Evolutionary conservation across 495 filamentous ascomycete genomes (phyloP).

Genomic region (Bathelium albidoporum): DNA sequence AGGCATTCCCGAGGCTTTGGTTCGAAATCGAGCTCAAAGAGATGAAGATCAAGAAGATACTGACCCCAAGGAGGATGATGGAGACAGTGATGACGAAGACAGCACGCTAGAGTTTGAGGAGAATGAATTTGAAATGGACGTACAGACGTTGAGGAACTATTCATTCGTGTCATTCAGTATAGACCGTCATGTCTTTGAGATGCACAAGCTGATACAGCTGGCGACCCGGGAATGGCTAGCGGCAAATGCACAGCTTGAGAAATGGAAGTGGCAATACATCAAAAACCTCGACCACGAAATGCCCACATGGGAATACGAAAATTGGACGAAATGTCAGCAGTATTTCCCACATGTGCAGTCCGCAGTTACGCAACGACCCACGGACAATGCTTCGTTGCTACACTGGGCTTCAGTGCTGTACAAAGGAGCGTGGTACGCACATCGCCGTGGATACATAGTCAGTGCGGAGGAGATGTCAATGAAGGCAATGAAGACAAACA

Average conservation of each 20-base stretch:
- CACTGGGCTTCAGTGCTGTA: constrained; percentile 27
- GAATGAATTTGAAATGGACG: constrained; percentile 35
- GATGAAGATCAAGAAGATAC: background rate
- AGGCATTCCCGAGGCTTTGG: constrained; percentile 25
- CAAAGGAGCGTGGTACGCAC: constrained; percentile 26
- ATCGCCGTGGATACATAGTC: constrained; percentile 14
- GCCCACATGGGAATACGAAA: constrained; percentile 5
- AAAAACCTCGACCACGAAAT: constrained; percentile 19
- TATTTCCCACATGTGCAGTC: constrained; percentile 22
- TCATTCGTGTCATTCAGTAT: constrained; percentile 32
- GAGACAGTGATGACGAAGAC: constrained; percentile 10
- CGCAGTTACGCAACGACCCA: constrained; percentile 3
- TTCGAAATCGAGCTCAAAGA: constrained; percentile 7
- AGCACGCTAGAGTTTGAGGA: constrained; percentile 7
- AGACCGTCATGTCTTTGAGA: constrained; percentile 11
- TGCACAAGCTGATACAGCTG: constrained; percentile 16
- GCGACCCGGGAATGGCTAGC: constrained; percentile 28
- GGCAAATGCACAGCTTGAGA: constrained; percentile 15
- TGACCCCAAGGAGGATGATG: constrained; percentile 12
- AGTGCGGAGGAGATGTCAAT: constrained; percentile 15
- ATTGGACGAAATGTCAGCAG: constrained; percentile 10
- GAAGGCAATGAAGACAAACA: background rate
- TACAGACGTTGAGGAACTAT: constrained; percentile 33
- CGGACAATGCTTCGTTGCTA: constrained; percentile 13
- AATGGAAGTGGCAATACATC: constrained; percentile 26